A percentile compares a stretch with the other conserved stretches of the same genome.
phyloP scores from a whole-genome alignment of 2,329 filamentous ascomycete genomes.

The Aaosphaeria arxii region DNA sequence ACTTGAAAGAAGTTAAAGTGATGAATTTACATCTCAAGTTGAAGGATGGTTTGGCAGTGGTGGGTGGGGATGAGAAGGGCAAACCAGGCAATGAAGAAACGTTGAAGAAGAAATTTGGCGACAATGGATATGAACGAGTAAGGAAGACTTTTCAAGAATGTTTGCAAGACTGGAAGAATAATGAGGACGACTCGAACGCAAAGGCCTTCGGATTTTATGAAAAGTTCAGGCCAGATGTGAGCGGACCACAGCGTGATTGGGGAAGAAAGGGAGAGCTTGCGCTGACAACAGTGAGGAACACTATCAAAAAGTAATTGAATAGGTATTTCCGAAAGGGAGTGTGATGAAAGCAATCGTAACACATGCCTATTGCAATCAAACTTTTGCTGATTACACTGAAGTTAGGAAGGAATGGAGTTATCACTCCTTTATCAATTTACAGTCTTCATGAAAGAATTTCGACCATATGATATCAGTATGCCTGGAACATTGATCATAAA shows the following conservation, averaged over 20 bases:
- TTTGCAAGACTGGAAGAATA: constrained; percentile 2
- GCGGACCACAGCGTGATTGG: constrained; percentile 26
- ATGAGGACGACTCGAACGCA: constrained; percentile 21
- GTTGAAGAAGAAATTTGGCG: constrained; percentile 22
- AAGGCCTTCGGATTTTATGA: constrained; percentile 29
- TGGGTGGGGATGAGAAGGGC: constrained; percentile 10
- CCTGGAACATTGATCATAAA: too few relatives aligned
- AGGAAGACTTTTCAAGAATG: constrained; percentile 7
- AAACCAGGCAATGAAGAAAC: constrained; percentile 13
- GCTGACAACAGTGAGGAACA: constrained; percentile 8
- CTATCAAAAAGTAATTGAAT: constrained; percentile 1
- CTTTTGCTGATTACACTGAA: too few relatives aligned
- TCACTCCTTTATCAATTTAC: too few relatives aligned
- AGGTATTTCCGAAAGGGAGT: neutral
- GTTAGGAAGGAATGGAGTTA: too few relatives aligned
- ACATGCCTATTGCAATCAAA: neutral
- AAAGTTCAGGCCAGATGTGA: constrained; percentile 22
- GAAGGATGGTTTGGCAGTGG: constrained; percentile 19
- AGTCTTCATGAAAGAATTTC: too few relatives aligned
- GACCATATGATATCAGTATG: too few relatives aligned
- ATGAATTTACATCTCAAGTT: constrained; percentile 31
- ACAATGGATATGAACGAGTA: constrained; percentile 13
- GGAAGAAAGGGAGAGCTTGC: constrained; percentile 24
- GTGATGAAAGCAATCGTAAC: neutral
- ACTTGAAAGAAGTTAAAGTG: constrained; percentile 20